Percentiles rank a stretch among this genome's conserved stretches.
Conservation (phyloP, 2,329 filamentous ascomycete genomes). For the Penicillium aurantiogriseum region DNA sequence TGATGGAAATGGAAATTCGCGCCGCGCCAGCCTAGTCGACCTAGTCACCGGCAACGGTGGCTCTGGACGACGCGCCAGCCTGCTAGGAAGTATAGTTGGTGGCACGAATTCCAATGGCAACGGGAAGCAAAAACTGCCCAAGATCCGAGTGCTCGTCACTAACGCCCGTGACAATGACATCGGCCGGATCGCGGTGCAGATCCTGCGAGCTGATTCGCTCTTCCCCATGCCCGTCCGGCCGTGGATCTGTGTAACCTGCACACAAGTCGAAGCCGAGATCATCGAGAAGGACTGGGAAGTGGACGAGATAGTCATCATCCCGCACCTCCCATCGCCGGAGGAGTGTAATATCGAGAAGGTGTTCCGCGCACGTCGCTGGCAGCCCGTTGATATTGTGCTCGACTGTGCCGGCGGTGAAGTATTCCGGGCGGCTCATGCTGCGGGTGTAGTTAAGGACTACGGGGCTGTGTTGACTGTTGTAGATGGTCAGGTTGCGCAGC, state of each 20-base stretch:
- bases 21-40: background rate
- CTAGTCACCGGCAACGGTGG: conserved; percentile 8
- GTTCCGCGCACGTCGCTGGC: conserved; percentile 34
- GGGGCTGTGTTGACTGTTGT: conserved; percentile 38
- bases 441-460: conserved; percentile 33
- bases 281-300: conserved; percentile 31
- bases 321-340: conserved; percentile 22
- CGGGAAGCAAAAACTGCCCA: conserved; percentile 6
- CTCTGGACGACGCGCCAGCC: background rate
- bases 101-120: background rate
- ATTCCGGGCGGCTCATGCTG: conserved; percentile 35
- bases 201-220: conserved; percentile 36
- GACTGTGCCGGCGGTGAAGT: conserved; percentile 39
- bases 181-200: conserved; percentile 38
- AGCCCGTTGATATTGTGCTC: conserved; percentile 42
- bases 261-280: conserved; percentile 25
- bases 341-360: conserved; percentile 33
- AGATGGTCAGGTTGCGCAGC: conserved; percentile 28
- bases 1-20: background rate
- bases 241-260: conserved; percentile 42
- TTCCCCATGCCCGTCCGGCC: conserved; percentile 29
- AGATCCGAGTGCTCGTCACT: conserved; percentile 39
- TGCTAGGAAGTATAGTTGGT: background rate
- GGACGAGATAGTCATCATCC: conserved; percentile 36
- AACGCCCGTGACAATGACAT: conserved; percentile 40